Evolutionary conservation across 2,329 filamentous ascomycete genomes (phyloP).

Genomic region (Dothistroma septosporum): DNA sequence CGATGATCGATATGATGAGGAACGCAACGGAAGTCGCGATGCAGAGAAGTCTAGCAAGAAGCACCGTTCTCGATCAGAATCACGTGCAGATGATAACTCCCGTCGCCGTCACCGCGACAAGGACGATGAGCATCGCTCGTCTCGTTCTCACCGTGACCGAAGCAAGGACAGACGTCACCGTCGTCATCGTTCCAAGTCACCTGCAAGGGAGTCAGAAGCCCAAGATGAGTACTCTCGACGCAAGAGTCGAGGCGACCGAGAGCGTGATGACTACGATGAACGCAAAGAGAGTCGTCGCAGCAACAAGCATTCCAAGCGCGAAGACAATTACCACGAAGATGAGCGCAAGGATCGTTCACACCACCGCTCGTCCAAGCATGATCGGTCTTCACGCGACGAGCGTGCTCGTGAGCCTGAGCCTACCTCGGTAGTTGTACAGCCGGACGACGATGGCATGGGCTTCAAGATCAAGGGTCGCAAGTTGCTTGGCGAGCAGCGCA

Average conservation of each 20-base stretch:
- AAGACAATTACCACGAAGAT: conserved; percentile 47
- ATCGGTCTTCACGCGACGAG: conserved; percentile 38
- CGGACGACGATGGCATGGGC: conserved; percentile 38
- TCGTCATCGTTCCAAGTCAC: conserved; percentile 42
- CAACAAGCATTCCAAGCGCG: conserved; percentile 43
- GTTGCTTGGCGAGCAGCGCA: conserved; percentile 22
- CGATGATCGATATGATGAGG: conserved; percentile 49
- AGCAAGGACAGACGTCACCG: conserved; percentile 42
- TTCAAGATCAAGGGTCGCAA: conserved; percentile 47
- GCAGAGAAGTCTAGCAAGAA: conserved; percentile 43
- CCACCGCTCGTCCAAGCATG: conserved; percentile 36
- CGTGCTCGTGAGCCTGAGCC: conserved; percentile 27
- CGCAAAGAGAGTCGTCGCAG: conserved; percentile 26
- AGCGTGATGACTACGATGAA: conserved; percentile 31
- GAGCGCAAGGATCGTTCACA: conserved; percentile 42
- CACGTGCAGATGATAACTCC: conserved; percentile 55
- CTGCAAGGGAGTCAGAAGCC: conserved; percentile 28
- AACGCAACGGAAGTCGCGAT: conserved; percentile 28
- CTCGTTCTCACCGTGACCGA: conserved; percentile 45
- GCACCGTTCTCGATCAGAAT: conserved; percentile 61
- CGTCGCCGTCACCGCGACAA: conserved; percentile 55
- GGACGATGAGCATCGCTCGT: conserved; percentile 42
- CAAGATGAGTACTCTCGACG: conserved; percentile 30
- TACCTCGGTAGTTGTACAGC: conserved; percentile 22
- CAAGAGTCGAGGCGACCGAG: conserved; percentile 37